phyloP scores from a whole-genome alignment of 495 filamentous ascomycete species.

The Aspergillus conjunctus region DNA sequence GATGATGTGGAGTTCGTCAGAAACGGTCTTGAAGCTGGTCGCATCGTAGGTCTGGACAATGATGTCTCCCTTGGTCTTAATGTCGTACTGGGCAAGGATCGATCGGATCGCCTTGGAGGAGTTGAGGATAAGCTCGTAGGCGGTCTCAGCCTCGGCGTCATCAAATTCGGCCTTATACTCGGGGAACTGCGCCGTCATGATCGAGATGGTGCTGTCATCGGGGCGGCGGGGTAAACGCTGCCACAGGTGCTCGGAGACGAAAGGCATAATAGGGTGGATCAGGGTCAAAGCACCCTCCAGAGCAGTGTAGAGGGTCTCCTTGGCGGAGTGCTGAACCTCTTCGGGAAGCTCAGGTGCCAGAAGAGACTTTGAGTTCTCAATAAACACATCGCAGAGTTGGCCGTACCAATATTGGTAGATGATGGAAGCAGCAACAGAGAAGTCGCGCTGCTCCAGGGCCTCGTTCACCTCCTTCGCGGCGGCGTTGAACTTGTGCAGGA shows the following conservation, averaged over 20 bases:
- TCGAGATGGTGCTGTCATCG: constrained; percentile 62
- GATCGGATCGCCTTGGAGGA: constrained; percentile 60
- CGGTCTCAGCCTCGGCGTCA: constrained; percentile 57
- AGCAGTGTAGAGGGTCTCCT: constrained; percentile 67
- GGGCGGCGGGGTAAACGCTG: constrained; percentile 70
- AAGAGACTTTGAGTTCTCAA: constrained; percentile 78
- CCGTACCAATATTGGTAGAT: constrained; percentile 71
- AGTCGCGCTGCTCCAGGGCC: constrained; percentile 68
- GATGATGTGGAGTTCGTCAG: constrained; percentile 60
- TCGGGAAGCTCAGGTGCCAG: constrained; percentile 59
- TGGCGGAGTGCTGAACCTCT: constrained; percentile 60
- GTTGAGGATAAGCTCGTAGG: constrained; percentile 67
- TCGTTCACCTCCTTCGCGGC: constrained; percentile 76
- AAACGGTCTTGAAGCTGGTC: constrained; percentile 56
- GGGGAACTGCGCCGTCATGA: constrained; percentile 70
- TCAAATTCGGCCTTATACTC: constrained; percentile 56
- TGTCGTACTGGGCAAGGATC: constrained; percentile 57
- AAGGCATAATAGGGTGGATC: constrained; percentile 81
- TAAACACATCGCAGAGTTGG: constrained; percentile 67
- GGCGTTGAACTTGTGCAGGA: constrained; percentile 74
- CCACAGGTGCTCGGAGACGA: constrained; percentile 77
- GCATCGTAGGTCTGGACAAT: constrained; percentile 63
- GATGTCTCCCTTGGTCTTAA: constrained; percentile 59
- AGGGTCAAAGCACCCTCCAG: constrained; percentile 67
- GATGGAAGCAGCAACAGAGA: constrained; percentile 63